These are phyloP conservation scores for Cudoniella acicularis DNA, from an alignment of 495 filamentous ascomycete species.

Conservation along the genomic window DNA sequence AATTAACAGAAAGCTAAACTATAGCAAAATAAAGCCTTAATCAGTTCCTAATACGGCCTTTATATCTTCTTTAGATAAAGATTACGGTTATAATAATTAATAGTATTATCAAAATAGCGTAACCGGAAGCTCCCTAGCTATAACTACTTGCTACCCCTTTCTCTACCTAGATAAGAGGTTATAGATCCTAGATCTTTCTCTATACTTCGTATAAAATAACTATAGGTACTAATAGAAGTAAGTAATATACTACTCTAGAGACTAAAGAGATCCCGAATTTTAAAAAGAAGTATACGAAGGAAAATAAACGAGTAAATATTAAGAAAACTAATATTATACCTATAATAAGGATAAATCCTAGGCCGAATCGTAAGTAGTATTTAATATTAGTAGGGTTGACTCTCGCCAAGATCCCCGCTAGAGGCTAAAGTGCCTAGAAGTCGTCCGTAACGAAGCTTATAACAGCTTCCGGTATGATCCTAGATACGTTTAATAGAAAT, in stretches of 20 bases:
- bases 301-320: conserved; percentile 11
- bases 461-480: conserved; percentile 12
- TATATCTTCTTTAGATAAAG: neutral
- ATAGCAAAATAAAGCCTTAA: neutral
- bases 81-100: neutral
- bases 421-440: conserved; percentile 13
- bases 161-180: conserved; percentile 14
- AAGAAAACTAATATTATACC: conserved; percentile 1
- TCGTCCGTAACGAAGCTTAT: conserved; percentile 10
- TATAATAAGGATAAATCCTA: conserved; percentile 1
- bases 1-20: neutral
- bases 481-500: conserved; percentile 15
- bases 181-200: conserved; percentile 11
- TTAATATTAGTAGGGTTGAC: conserved; percentile 5
- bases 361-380: conserved; percentile 9
- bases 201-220: conserved; percentile 13
- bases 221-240: conserved; percentile 9
- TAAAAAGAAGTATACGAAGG: neutral
- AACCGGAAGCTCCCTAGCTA: neutral
- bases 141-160: conserved; percentile 10
- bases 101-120: neutral
- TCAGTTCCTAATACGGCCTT: neutral
- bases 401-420: conserved; percentile 13
- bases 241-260: conserved; percentile 3
- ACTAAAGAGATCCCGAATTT: conserved; percentile 11